Evolutionary conservation across 176 grass and related monocot genomes (phyloP).

Genomic region (Avena eriantha): DNA sequence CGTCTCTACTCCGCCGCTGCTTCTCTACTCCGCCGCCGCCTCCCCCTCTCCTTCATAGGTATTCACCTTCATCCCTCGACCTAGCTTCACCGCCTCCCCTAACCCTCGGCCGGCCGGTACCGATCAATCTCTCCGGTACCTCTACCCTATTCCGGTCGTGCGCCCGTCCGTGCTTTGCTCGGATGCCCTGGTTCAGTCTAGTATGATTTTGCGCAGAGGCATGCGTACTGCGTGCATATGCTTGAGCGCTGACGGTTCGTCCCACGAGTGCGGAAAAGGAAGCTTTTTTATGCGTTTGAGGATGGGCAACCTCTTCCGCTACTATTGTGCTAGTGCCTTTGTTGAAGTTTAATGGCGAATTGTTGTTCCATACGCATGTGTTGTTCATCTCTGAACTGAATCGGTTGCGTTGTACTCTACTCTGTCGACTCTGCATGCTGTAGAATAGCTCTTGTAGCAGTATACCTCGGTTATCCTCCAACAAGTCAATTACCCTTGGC

Average conservation of each 20-base stretch:
- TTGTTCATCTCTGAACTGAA: background rate
- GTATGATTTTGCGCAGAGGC: background rate
- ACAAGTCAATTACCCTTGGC: too few relatives aligned
- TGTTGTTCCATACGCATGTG: background rate
- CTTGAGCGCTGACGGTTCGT: background rate
- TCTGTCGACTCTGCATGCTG: background rate
- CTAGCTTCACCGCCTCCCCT: background rate
- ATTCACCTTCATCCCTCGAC: background rate
- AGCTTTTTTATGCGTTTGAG: constrained; percentile 5
- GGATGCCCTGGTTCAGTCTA: background rate
- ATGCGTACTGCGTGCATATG: background rate
- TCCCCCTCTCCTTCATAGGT: background rate
- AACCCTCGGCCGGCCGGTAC: background rate
- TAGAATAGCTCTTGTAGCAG: background rate
- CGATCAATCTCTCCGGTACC: background rate
- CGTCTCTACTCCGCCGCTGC: background rate
- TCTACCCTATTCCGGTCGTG: background rate
- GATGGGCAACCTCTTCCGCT: too few relatives aligned
- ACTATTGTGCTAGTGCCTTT: background rate
- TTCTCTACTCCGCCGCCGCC: background rate
- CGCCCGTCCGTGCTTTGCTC: background rate
- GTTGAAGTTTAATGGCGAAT: background rate
- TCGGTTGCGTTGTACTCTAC: background rate
- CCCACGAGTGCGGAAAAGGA: background rate
- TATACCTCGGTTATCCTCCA: background rate